Percentiles rank a stretch among this genome's conserved stretches.
Conservation (phyloP, 176 grass and related monocot genomes). For the Avena eriantha region DNA sequence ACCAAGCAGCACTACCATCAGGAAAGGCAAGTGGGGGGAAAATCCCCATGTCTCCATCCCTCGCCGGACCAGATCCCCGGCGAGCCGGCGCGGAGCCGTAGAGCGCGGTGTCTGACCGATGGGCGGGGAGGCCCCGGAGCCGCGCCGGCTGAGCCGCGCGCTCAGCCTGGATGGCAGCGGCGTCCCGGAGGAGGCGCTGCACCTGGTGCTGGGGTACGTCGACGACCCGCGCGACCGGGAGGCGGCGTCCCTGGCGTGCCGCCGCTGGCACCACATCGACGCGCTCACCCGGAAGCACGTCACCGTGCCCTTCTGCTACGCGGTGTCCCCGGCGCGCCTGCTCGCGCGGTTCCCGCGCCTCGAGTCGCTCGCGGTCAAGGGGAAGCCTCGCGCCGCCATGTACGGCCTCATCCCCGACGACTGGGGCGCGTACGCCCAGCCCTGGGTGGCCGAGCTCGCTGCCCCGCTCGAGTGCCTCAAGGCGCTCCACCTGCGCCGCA, state of each 20-base stretch:
- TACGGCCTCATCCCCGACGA: conserved; percentile 72
- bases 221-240: conserved; percentile 77
- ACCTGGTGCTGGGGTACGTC: conserved; percentile 68
- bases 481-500: conserved; percentile 76
- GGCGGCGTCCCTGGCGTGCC: conserved; percentile 71
- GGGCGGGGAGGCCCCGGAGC: conserved; percentile 64
- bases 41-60: conserved; percentile 36
- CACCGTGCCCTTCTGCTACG: conserved; percentile 83
- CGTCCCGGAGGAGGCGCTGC: conserved; percentile 72
- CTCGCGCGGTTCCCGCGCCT: conserved; percentile 63
- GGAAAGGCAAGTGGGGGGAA: neutral
- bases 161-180: conserved; percentile 43
- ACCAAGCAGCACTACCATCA: neutral
- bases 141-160: conserved; percentile 39
- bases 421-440: conserved; percentile 67
- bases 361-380: conserved; percentile 82
- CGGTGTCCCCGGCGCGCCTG: conserved; percentile 57
- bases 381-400: conserved; percentile 86
- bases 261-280: conserved; percentile 76
- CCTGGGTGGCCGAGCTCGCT: conserved; percentile 65
- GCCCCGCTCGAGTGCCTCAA: conserved; percentile 77
- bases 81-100: neutral
- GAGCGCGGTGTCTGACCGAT: conserved; percentile 27
- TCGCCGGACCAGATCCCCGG: conserved; percentile 41
- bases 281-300: conserved; percentile 76